Evolutionary conservation across 345 rosid species (phyloP).

Genomic region (Mangifera indica): DNA sequence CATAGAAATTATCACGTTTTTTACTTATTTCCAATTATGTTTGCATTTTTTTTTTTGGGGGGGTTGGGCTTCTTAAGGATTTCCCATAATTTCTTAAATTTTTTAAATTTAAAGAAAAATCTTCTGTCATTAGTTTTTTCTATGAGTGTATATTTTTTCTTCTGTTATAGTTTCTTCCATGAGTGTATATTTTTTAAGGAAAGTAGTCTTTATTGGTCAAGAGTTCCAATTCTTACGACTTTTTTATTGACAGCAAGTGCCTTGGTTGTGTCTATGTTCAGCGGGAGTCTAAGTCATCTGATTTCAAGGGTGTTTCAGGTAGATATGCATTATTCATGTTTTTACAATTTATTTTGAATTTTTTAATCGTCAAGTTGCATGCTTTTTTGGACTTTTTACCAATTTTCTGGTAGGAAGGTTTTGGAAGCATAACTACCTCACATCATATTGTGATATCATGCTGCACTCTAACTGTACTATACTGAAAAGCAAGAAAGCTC

Average conservation of each 20-base stretch:
- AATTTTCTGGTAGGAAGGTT: background rate
- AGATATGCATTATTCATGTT: constrained; percentile 21
- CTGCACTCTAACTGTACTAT: background rate
- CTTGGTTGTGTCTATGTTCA: constrained; percentile 96
- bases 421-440: background rate
- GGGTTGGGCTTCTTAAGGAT: too few relatives aligned
- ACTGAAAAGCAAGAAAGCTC: background rate
- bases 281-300: constrained; percentile 90
- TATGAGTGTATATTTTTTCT: too few relatives aligned
- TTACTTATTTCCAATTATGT: too few relatives aligned
- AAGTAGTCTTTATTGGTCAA: background rate
- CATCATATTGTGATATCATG: background rate
- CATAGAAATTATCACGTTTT: too few relatives aligned
- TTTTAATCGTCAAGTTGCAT: background rate
- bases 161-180: background rate
- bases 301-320: constrained; percentile 98
- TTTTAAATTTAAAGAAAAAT: too few relatives aligned
- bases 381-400: background rate
- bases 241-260: constrained; percentile 79
- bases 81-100: too few relatives aligned
- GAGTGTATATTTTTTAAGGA: background rate
- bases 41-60: too few relatives aligned
- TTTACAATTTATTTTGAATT: background rate
- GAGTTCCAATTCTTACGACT: constrained; percentile 16
- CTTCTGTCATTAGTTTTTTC: background rate